A percentile compares a stretch with the other conserved stretches of the same genome.
phyloP scores from a whole-genome alignment of 768 basidiomycete species.

The Cystofilobasidium macerans region DNA sequence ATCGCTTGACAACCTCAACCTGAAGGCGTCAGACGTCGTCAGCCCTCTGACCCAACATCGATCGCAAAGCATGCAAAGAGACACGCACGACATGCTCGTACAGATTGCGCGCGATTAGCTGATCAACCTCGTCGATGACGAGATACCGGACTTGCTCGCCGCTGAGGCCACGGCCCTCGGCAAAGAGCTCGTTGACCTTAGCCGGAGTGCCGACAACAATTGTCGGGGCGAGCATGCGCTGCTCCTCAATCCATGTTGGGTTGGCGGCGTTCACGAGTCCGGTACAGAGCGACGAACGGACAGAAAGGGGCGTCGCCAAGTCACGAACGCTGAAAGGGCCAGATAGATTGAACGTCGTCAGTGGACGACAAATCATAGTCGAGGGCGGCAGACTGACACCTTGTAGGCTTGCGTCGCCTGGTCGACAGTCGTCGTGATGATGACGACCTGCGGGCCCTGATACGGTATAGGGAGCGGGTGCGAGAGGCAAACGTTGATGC shows the following conservation, averaged over 20 bases:
- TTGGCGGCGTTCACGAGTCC: slow-evolving; percentile 58
- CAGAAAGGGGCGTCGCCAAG: slow-evolving; percentile 82
- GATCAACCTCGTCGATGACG: slow-evolving; percentile 94
- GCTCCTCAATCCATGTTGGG: slow-evolving; percentile 77
- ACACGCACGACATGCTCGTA: slow-evolving; percentile 66
- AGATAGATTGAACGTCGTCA: slow-evolving; percentile 49
- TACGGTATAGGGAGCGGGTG: slow-evolving; percentile 43
- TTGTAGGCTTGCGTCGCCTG: slow-evolving; percentile 82
- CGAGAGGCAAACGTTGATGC: slow-evolving; percentile 44
- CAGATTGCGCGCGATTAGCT: slow-evolving; percentile 89
- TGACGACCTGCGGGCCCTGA: slow-evolving; percentile 73
- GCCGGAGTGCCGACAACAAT: slow-evolving; percentile 96
- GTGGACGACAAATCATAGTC: not conserved
- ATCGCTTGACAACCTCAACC: slow-evolving; percentile 63
- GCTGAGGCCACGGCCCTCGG: slow-evolving; percentile 57
- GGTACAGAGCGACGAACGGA: slow-evolving; percentile 74
- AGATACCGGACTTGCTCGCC: slow-evolving; percentile 84
- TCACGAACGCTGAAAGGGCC: slow-evolving; percentile 49
- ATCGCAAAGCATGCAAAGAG: too few species aligned
- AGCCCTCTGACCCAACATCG: too few species aligned
- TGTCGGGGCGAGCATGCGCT: slow-evolving; percentile 57
- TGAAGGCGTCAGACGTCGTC: too few species aligned
- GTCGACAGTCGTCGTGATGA: slow-evolving; percentile 96
- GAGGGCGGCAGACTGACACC: slow-evolving; percentile 21
- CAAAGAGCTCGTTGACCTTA: slow-evolving; percentile 85